phyloP scores from a whole-genome alignment of 2,329 filamentous ascomycete species.

The Blastomyces parvus region DNA sequence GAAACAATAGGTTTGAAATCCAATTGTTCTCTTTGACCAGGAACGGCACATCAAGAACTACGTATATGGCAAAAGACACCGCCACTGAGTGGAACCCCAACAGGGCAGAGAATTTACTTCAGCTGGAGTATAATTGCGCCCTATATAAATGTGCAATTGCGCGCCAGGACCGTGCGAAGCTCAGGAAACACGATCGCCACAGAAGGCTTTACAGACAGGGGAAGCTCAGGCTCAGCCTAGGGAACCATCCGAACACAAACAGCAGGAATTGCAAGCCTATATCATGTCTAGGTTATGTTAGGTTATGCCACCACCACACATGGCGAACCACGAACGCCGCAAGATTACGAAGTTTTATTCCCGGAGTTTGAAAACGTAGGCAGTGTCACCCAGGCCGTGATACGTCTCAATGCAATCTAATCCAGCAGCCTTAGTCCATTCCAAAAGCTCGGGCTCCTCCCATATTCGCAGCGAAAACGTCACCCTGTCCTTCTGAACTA shows the following conservation, averaged over 20 bases:
- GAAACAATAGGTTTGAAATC: too few species aligned
- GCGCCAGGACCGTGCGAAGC: too few species aligned
- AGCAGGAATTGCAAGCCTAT: background rate
- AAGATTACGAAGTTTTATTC: background rate
- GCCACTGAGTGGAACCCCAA: too few species aligned
- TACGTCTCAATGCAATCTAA: conserved; percentile 1
- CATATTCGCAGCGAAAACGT: background rate
- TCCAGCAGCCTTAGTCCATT: background rate
- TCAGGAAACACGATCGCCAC: background rate
- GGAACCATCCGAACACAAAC: background rate
- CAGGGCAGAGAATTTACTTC: too few species aligned
- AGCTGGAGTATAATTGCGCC: too few species aligned
- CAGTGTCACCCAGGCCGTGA: background rate
- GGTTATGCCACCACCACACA: too few species aligned
- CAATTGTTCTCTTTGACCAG: too few species aligned
- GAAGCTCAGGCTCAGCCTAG: too few species aligned
- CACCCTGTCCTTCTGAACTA: background rate
- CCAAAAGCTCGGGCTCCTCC: conserved; percentile 4
- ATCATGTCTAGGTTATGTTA: background rate
- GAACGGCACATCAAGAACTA: too few species aligned
- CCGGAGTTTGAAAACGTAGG: background rate
- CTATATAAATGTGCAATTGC: too few species aligned
- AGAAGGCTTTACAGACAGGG: background rate
- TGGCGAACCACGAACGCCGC: background rate
- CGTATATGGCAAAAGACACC: too few species aligned